A percentile compares a stretch with the other conserved stretches of the same genome.
Evolutionary conservation across 257 asterid genomes (phyloP).

Genomic region (Solanum paucissectum): DNA sequence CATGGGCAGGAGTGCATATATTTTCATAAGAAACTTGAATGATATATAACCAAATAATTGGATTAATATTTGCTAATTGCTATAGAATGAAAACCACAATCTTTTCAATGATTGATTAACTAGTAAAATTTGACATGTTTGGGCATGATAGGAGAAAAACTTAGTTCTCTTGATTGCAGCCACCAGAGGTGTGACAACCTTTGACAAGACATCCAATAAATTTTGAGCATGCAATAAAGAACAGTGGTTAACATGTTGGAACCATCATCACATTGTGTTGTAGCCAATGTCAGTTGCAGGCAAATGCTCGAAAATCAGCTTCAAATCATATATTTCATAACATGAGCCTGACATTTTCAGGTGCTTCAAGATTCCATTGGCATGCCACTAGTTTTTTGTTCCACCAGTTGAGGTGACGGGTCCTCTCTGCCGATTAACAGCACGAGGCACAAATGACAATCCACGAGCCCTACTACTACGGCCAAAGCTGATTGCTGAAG

Average conservation of each 20-base stretch:
- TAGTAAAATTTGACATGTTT: constrained; percentile 49
- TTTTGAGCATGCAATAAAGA: not conserved
- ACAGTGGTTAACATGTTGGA: not conserved
- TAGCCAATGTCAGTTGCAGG: not conserved
- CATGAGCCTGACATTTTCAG: not conserved
- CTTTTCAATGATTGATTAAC: constrained; percentile 27
- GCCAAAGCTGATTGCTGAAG: constrained; percentile 77
- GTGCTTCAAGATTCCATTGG: not conserved
- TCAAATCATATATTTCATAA: not conserved
- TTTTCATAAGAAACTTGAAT: not conserved
- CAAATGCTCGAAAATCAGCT: not conserved
- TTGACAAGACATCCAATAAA: not conserved
- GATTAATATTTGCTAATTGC: not conserved
- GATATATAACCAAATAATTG: not conserved
- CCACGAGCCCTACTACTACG: constrained; percentile 63
- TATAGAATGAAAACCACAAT: constrained; percentile 60
- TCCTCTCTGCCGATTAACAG: constrained; percentile 41
- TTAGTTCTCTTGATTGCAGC: not conserved
- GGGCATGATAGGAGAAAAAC: constrained; percentile 74
- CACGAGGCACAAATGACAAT: constrained; percentile 59
- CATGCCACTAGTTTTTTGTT: constrained; percentile 1
- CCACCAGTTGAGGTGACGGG: constrained; percentile 14
- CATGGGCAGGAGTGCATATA: not conserved
- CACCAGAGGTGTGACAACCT: not conserved
- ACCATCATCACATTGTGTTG: not conserved